A percentile compares a stretch with the other conserved stretches of the same genome.
Conservation (phyloP, 306 rosid genomes). For the Inga leiocalycina region DNA sequence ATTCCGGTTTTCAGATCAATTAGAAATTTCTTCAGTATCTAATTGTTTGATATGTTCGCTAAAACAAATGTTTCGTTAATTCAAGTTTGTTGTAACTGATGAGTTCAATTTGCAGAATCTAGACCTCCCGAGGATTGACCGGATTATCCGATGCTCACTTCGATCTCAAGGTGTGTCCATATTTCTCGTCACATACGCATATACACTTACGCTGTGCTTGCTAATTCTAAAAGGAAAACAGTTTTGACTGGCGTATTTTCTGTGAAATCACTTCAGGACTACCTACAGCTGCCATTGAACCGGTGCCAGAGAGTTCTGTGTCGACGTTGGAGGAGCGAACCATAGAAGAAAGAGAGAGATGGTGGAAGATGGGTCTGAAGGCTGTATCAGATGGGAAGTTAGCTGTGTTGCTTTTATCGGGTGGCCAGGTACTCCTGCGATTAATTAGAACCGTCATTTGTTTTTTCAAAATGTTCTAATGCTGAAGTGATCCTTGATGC, state of each 20-base stretch:
- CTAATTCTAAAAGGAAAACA: background rate
- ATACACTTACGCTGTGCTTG: background rate
- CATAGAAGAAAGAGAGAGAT: slow-evolving; percentile 81
- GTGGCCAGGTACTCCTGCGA: slow-evolving; percentile 76
- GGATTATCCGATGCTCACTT: slow-evolving; percentile 89
- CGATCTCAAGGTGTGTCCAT: slow-evolving; percentile 72
- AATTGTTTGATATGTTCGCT: background rate
- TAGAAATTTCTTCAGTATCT: background rate
- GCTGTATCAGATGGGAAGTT: slow-evolving; percentile 86
- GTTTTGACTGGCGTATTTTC: slow-evolving; percentile 25
- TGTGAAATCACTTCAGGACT: slow-evolving; percentile 48
- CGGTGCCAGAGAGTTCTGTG: slow-evolving; percentile 88
- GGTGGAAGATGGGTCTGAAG: slow-evolving; percentile 98
- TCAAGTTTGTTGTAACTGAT: background rate
- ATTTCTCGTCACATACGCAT: background rate
- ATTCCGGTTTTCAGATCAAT: background rate
- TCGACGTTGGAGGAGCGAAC: slow-evolving; percentile 83
- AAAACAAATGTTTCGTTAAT: background rate
- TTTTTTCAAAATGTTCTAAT: background rate
- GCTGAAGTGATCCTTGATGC: slow-evolving; percentile 1
- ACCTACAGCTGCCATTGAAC: slow-evolving; percentile 85
- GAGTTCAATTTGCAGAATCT: slow-evolving; percentile 54
- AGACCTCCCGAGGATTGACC: slow-evolving; percentile 88
- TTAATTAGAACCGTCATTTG: background rate
- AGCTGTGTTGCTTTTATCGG: slow-evolving; percentile 92